A percentile compares a stretch with the other conserved stretches of the same genome.
Conservation (phyloP, 441 rosid genomes). For the Populus hybrid region DNA sequence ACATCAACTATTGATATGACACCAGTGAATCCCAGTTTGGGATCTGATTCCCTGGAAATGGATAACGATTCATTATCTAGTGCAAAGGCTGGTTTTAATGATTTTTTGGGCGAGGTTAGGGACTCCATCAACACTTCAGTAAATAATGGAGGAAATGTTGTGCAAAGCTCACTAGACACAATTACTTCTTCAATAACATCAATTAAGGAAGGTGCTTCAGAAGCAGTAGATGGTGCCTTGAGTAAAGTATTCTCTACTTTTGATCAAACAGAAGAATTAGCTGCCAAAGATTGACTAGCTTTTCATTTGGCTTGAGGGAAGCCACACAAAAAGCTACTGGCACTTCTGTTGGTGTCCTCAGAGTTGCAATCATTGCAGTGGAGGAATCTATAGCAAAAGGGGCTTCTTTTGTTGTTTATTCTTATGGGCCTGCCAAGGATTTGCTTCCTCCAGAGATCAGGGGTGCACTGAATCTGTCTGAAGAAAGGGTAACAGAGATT, state of each 20-base stretch:
- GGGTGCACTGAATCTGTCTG: too few relatives aligned
- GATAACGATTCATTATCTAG: constrained; percentile 36
- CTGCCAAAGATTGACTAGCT: constrained; percentile 44
- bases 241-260: constrained; percentile 43
- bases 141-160: constrained; percentile 48
- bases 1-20: constrained; percentile 27
- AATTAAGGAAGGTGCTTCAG: constrained; percentile 37
- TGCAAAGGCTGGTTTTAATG: constrained; percentile 45
- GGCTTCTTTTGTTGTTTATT: constrained; percentile 58
- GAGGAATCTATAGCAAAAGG: constrained; percentile 67
- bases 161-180: constrained; percentile 17
- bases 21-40: constrained; percentile 38
- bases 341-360: constrained; percentile 56
- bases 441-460: constrained; percentile 28
- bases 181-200: too few relatives aligned
- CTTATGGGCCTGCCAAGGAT: constrained; percentile 73
- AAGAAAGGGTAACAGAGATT: too few relatives aligned
- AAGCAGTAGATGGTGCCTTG: constrained; percentile 51
- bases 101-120: constrained; percentile 40
- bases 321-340: constrained; percentile 52
- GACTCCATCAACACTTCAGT: constrained; percentile 52
- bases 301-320: constrained; percentile 56
- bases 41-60: constrained; percentile 33
- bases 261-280: constrained; percentile 55
- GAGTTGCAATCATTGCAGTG: constrained; percentile 52